phyloP scores from a whole-genome alignment of 352 stramenopile species.

The Phytophthora cryptogea region DNA sequence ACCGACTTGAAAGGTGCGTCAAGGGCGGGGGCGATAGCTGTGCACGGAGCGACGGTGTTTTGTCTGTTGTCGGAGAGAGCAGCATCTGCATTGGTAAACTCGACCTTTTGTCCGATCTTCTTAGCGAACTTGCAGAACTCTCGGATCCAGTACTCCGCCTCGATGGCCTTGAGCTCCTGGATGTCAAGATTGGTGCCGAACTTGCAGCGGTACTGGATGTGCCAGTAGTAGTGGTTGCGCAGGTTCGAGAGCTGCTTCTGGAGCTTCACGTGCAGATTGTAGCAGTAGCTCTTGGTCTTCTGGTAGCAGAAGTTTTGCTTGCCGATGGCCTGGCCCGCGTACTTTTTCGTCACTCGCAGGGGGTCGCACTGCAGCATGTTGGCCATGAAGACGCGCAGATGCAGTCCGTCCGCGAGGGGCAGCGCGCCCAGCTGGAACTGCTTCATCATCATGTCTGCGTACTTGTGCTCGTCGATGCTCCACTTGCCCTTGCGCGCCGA shows the following conservation, averaged over 20 bases:
- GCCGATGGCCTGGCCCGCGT: slow-evolving; percentile 69
- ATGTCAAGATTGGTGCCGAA: slow-evolving; percentile 63
- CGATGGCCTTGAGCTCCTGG: slow-evolving; percentile 64
- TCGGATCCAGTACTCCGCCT: slow-evolving; percentile 72
- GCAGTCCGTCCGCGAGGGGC: slow-evolving; percentile 67
- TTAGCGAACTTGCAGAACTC: slow-evolving; percentile 72
- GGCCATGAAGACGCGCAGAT: slow-evolving; percentile 76
- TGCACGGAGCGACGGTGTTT: not conserved
- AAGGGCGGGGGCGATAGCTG: not conserved
- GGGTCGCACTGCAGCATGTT: slow-evolving; percentile 80
- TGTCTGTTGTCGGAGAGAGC: not conserved
- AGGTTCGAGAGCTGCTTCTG: slow-evolving; percentile 81
- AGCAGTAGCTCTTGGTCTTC: slow-evolving; percentile 63
- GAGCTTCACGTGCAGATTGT: slow-evolving; percentile 78
- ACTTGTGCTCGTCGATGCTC: slow-evolving; percentile 76
- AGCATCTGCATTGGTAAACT: slow-evolving; percentile 25
- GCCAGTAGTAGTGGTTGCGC: slow-evolving; percentile 86
- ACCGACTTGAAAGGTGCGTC: not conserved
- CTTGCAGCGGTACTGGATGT: slow-evolving; percentile 78
- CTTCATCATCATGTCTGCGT: slow-evolving; percentile 84
- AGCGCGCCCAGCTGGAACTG: slow-evolving; percentile 77
- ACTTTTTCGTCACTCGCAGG: slow-evolving; percentile 85
- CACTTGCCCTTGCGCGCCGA: slow-evolving; percentile 78
- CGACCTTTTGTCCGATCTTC: slow-evolving; percentile 63
- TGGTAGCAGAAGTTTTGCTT: slow-evolving; percentile 84